Conservation (phyloP, 2,329 filamentous ascomycete genomes). For the Orbilia oligospora region DNA sequence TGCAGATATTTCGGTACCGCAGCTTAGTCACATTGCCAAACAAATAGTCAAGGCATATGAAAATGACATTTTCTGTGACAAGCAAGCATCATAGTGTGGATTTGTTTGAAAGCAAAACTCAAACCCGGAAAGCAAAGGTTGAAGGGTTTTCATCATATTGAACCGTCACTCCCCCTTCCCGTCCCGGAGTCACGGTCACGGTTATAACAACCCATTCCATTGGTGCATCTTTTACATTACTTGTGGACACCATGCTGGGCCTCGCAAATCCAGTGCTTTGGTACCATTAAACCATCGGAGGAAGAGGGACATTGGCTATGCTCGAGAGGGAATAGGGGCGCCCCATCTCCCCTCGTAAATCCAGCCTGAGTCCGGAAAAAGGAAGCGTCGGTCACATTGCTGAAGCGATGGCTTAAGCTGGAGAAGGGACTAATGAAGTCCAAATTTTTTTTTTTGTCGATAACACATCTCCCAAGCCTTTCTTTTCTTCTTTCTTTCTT, state of each 20-base stretch:
- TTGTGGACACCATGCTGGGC: conserved; percentile 22
- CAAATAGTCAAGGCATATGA: not conserved
- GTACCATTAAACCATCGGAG: conserved; percentile 30
- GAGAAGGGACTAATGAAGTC: conserved; percentile 24
- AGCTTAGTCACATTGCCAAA: conserved; percentile 35
- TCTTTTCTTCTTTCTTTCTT: too few relatives aligned
- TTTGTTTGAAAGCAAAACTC: conserved; percentile 16
- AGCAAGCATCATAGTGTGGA: not conserved
- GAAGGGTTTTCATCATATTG: conserved; percentile 35
- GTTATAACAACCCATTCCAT: conserved; percentile 45
- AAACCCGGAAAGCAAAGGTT: conserved; percentile 31
- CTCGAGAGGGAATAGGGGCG: conserved; percentile 51
- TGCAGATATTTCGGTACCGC: conserved; percentile 50
- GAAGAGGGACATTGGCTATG: conserved; percentile 23
- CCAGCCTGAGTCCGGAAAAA: conserved; percentile 46
- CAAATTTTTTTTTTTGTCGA: conserved; percentile 28
- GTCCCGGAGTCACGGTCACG: conserved; percentile 58
- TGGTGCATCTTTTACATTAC: conserved; percentile 55
- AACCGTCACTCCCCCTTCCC: conserved; percentile 45
- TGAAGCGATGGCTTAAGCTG: conserved; percentile 43
- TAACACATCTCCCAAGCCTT: conserved; percentile 10
- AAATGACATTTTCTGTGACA: conserved; percentile 9
- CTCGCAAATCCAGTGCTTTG: conserved; percentile 46
- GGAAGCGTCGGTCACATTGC: conserved; percentile 60
- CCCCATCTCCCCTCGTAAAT: conserved; percentile 25